Percentiles rank a stretch among this genome's conserved stretches.
These are phyloP conservation scores for Scheffersomyces cryptocercus DNA, from an alignment of 1,139 yeast species.

Conservation along the genomic window DNA sequence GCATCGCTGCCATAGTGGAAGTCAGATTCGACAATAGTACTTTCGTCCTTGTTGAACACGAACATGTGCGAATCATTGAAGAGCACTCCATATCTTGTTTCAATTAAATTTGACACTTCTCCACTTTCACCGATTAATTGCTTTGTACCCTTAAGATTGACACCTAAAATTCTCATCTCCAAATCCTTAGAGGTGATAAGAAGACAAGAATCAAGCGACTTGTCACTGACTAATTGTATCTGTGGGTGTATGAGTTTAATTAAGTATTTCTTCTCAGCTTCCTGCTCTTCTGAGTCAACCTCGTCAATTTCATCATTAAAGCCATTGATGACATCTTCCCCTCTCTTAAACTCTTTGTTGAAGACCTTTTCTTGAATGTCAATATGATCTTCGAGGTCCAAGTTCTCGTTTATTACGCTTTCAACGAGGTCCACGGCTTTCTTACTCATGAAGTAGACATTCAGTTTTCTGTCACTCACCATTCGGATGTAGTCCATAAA, in stretches of 20 bases:
- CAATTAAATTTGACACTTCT: slow-evolving; percentile 53
- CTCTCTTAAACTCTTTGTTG: slow-evolving; percentile 16
- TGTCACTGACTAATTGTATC: slow-evolving; percentile 38
- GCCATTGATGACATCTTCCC: slow-evolving; percentile 35
- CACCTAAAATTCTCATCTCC: slow-evolving; percentile 62
- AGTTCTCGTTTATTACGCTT: slow-evolving; percentile 26
- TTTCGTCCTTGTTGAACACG: slow-evolving; percentile 52
- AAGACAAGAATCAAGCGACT: slow-evolving; percentile 34
- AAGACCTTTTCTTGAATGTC: slow-evolving; percentile 13
- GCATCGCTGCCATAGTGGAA: slow-evolving; percentile 23
- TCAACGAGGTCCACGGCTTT: slow-evolving; percentile 70
- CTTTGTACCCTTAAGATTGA: slow-evolving; percentile 53
- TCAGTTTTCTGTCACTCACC: slow-evolving; percentile 56
- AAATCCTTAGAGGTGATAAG: slow-evolving; percentile 71
- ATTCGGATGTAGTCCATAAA: slow-evolving; percentile 64
- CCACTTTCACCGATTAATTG: slow-evolving; percentile 37
- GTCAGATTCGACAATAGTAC: slow-evolving; percentile 21
- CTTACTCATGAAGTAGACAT: slow-evolving; percentile 64
- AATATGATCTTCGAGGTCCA: slow-evolving; percentile 14
- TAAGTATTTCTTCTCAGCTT: slow-evolving; percentile 39
- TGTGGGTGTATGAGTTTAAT: slow-evolving; percentile 48
- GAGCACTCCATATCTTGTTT: slow-evolving; percentile 69
- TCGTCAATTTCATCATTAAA: slow-evolving; percentile 35
- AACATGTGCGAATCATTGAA: slow-evolving; percentile 72
- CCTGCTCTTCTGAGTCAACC: slow-evolving; percentile 26